These are phyloP conservation scores for Aspergillus sp. DNA, from an alignment of 2,329 filamentous ascomycete genomes.

Conservation along the genomic window DNA sequence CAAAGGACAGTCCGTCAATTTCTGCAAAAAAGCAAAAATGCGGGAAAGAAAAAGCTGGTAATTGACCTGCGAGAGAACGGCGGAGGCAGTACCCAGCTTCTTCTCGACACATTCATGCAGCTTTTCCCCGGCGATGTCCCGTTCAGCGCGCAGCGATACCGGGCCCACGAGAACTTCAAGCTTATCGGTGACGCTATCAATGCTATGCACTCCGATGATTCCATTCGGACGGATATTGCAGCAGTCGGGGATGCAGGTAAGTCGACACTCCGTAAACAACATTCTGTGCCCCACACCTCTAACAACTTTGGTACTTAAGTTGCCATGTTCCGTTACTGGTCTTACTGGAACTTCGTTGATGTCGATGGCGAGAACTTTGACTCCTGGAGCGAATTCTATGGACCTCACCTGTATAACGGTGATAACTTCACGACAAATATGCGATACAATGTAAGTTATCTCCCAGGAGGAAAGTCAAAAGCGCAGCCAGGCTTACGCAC, in stretches of 20 bases:
- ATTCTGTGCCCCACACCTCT: no score
- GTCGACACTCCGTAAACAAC: not conserved
- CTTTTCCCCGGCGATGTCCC: slow-evolving; percentile 46
- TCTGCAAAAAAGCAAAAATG: slow-evolving; percentile 44
- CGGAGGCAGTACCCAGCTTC: slow-evolving; percentile 51
- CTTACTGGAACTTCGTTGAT: slow-evolving; percentile 22
- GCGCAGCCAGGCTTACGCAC: not conserved
- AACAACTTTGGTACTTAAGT: no score
- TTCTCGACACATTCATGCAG: slow-evolving; percentile 50
- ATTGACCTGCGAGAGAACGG: slow-evolving; percentile 61
- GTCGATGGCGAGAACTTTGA: slow-evolving; percentile 29
- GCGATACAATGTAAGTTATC: slow-evolving; percentile 15
- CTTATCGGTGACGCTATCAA: slow-evolving; percentile 23
- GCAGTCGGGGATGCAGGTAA: not conserved
- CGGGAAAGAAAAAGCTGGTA: slow-evolving; percentile 56
- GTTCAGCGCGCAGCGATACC: slow-evolving; percentile 44
- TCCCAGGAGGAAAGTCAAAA: not conserved
- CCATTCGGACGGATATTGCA: not conserved
- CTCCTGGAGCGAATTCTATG: slow-evolving; percentile 40
- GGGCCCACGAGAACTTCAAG: slow-evolving; percentile 39
- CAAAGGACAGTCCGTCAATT: slow-evolving; percentile 43
- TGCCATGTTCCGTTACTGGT: slow-evolving; percentile 3
- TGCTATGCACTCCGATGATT: slow-evolving; percentile 10
- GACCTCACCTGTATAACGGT: slow-evolving; percentile 24
- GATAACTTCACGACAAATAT: slow-evolving; percentile 17